Base-by-base conservation (phyloP, 1,284 basidiomycete genomes). In the Leccinum fuscescens region DNA sequence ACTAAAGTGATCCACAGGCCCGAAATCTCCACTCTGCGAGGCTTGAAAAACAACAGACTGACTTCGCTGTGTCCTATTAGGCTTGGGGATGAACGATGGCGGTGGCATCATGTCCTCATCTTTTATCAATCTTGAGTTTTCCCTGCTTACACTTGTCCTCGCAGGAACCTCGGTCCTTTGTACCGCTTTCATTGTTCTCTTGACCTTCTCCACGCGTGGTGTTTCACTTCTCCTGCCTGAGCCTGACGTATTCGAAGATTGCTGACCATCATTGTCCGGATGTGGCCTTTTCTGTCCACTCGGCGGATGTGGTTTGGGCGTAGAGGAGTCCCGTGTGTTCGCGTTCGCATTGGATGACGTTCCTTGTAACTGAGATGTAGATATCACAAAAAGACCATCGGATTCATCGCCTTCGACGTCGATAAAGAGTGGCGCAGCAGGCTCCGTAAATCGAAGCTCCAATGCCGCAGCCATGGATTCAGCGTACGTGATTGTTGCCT, bases 401-500 rank as follows among this genome's bases (percentile, higher is more conserved):
- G 77, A 79, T 56, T 79, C 78, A 65, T 91, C 88, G 17, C 82
- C 80, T 66, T 88, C 86, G 50, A 89, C 78, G 58, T 88, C 85
- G 62, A 92, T 86, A 66, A 85, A 89, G n/a, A 92, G 76, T 9
- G 90, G 89, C 7, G 82, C 80, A 11, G 82, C 78, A 5, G 89
- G 82, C 58, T 88, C 83, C 0, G 89, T 92, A 73, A 93, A 92
- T 7, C 85, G 83, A 52, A 93, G 77, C 54, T 88, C 85, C 29
- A 93, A 77, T 6, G 83, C 69, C 35, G 85, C 75, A 7, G 80
- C 77, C 73, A 86, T 84, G 4, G 85, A 82, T 69, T 93, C 91
- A 2, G 90, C 89, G 67, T 86, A 90, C 4, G 86, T 79, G 57
- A 92, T 85, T 0, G 88, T 88, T 7, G 90, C 90, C 90, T 93